Base-by-base conservation (phyloP, 371 early-diverging fungal genomes). In the Mortierella sp. region DNA sequence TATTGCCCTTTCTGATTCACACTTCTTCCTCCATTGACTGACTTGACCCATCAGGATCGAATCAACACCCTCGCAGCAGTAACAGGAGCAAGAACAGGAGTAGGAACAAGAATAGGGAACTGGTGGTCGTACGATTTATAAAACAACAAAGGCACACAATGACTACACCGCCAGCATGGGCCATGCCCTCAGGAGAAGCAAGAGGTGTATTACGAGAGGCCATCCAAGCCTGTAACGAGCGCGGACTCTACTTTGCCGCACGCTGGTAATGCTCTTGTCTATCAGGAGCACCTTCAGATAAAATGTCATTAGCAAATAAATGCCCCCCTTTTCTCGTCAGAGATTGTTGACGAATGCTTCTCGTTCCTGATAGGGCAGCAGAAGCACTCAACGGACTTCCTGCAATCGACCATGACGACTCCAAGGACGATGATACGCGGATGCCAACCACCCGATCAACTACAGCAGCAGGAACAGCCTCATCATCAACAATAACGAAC, bases 351-450 rank as follows among this genome's bases (percentile, higher is more conserved):
- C 46, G 18, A 10, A 32, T 29, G 48, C 49, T 65, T 60, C 51
- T 27, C 21, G 16, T 43, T 76, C 24, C 56, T 43, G 48, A 44
- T 78, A 94, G 94, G 96, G 94, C 95, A 46, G 92, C 94, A 11
- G 95, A 95, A 80, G 88, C 93, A 49, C 89, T 95, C 18, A 91
- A 91, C 75, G 93, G 93, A 4, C 90, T 95, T 18, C 80, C 84
- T 8, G 35, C 75, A 10, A 56, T 44, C 32, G 68, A 55, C 51
- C 56, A 11, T 65, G 55, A 54, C 0, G 72, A n/a, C 5, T 63
- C 54, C 41, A 68, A 29, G n/a, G 79, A 46, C 4, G 12, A 12
- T 12, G 48, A 83, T 16, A 70, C n/a, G 0, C 46, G 4, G 24
- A 51, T 63, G 63, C 63, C 27, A 4, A 41, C 41, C 48, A 74